Evolutionary conservation across 2,329 filamentous ascomycete genomes (phyloP), one percentile per base, ranked within the genome.

Genomic region (Colletotrichum karsti): DNA sequence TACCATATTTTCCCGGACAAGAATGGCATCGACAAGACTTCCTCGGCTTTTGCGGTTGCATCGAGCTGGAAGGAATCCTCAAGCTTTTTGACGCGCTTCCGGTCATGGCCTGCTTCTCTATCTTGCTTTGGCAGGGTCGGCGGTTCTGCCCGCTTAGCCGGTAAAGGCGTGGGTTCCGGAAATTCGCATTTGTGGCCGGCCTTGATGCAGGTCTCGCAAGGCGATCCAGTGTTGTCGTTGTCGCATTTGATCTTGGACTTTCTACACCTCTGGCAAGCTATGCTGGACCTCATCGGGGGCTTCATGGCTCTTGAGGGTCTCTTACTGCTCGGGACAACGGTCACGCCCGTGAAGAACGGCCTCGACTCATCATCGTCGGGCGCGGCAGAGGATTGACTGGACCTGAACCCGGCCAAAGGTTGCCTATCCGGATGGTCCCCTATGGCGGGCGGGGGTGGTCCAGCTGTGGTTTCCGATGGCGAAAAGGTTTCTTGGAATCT

Each of bases 191-290:
- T 88, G 75, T 92, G 88, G 48, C 90, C 89, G 56, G 88, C 88
- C 67, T 90, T 90, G 75, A 91, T 88, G 77, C 93, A 97, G 12
- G 90, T 90, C 70, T 92, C 89, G 81, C 93, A 97, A 15, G 88
- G 67, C 15, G 69, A 51, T 26, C 68, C 69, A 12, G 68, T 89
- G 15, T 89, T 90, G 69, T 88, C 87, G 80, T 96, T 96, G 78
- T 93, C 90, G 81, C 93, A 97, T 80, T 95, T 95, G 77, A 95
- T 93, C 81, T 96, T 97, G 77, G 92, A 94, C 74, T 89, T 89
- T 65, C 93, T 87, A 77, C 93, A 95, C 70, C 89, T 86, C 69
- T 88, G 84, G 79, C 93, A 96, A 53, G 93, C 93, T 76, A 95
- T 93, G 75, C 91, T 93, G 51, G 92, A 94, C 72, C 93, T 88